Base-by-base conservation (phyloP, 768 basidiomycete species). In the Calocybe indica region DNA sequence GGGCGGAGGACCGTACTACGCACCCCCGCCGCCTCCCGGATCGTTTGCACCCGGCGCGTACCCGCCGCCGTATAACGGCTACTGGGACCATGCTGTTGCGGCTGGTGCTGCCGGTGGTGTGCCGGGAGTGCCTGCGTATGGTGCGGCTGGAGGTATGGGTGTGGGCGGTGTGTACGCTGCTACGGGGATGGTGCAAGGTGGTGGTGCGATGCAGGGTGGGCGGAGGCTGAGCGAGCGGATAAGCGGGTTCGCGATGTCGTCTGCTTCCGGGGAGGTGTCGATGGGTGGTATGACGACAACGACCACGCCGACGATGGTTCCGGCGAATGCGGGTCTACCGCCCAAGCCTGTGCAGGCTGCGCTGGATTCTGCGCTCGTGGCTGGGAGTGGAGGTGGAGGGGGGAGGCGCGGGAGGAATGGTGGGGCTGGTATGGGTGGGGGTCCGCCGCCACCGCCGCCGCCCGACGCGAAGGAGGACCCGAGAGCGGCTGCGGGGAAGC, bases 381-480 rank as follows among this genome's bases (percentile, higher is more conserved):
- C 78, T 40, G 76, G 80, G 28, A 75, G 73, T 46, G 70, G 69
- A 37, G 44, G 50, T 39, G 69, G 62, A 14, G 57, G 67, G 48
- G 66, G 72, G 40, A 62, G 63, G 14, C 62, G 65, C 34, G 67
- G 70, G 12, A 64, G 70, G 33, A 67, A 70, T 13, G 63, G 70
- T 39, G 67, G 66, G 34, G 65, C 70, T 34, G 60, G 62, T 38
- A 66, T 68, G 36, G 69, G 67, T 37, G 67, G 66, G 28, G 83
- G 80, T 1, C 78, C 80, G 0, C 80, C 80, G 5, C 88, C 88
- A 0, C 85, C 88, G 3, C 88, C 90, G 11, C 90, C 91, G 9
- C 83, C 88, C 46, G 88, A 92, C 66, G 88, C 84, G 30, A 91
- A 89, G 67, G 89, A 92, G 64, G 94, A 97, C 63, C 94, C 94